Percentiles rank a stretch among this genome's conserved stretches.
These are phyloP conservation scores for Claviceps pazoutovae DNA, from an alignment of 2,329 filamentous ascomycete genomes.

Conservation along the genomic window DNA sequence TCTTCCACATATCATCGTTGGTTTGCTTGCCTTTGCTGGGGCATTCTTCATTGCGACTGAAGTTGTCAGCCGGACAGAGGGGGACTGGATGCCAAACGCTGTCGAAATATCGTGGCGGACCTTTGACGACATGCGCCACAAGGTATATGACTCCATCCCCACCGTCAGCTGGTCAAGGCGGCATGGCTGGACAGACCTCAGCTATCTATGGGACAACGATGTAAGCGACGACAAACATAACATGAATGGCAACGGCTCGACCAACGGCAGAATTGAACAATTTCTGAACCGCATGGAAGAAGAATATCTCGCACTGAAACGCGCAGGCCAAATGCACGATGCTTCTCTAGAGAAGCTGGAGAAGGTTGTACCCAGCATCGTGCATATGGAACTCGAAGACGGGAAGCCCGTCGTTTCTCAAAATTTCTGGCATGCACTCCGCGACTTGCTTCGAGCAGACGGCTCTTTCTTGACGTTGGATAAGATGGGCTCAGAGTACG, in stretches of 20 bases:
- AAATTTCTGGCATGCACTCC: conserved; percentile 55
- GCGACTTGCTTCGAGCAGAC: conserved; percentile 37
- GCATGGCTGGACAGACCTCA: conserved; percentile 9
- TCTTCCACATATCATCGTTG: conserved; percentile 4
- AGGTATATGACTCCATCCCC: conserved; percentile 13
- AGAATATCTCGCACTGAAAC: conserved; percentile 17
- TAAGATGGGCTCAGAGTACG: conserved; percentile 21
- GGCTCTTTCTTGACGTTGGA: conserved; percentile 33
- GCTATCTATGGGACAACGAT: conserved; percentile 9
- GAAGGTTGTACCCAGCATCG: conserved; percentile 37
- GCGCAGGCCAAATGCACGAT: conserved; percentile 20
- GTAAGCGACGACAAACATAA: conserved; percentile 5
- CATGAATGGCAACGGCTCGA: conserved; percentile 2
- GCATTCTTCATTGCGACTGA: conserved; percentile 5
- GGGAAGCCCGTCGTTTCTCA: conserved; percentile 41
- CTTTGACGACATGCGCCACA: conserved; percentile 6
- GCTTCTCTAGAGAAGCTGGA: conserved; percentile 29
- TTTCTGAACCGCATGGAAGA: conserved; percentile 16
- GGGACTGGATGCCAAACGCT: conserved; percentile 4
- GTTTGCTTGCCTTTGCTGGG: conserved; percentile 3
- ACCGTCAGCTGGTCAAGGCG: conserved; percentile 15
- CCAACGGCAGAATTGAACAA: conserved; percentile 10
- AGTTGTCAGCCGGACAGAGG: conserved; percentile 1
- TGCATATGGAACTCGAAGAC: conserved; percentile 39
- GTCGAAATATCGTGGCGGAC: conserved; percentile 2